Conservation (phyloP, 2,329 filamentous ascomycete species). For the Ascochyta pisi region DNA sequence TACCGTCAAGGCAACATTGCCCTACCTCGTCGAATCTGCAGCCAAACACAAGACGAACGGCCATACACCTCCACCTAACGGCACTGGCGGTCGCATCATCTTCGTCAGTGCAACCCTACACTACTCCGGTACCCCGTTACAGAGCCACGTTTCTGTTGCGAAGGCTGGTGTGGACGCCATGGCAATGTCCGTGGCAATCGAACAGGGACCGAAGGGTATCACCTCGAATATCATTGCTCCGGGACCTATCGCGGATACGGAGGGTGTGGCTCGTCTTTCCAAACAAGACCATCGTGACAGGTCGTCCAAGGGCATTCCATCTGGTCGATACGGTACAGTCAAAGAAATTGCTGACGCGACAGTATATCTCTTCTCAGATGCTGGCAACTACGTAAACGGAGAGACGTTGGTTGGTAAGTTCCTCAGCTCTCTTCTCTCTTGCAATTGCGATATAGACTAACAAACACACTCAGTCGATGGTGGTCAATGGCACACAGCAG, state of each 20-base stretch:
- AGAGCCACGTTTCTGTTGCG: slow-evolving; percentile 88
- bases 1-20: slow-evolving; percentile 89
- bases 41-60: slow-evolving; percentile 66
- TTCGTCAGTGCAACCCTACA: slow-evolving; percentile 92
- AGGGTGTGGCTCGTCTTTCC: slow-evolving; percentile 60
- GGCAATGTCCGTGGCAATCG: slow-evolving; percentile 78
- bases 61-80: slow-evolving; percentile 54
- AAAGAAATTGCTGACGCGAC: slow-evolving; percentile 94
- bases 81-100: slow-evolving; percentile 82
- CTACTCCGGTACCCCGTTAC: slow-evolving; percentile 83
- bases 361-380: slow-evolving; percentile 84
- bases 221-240: slow-evolving; percentile 90
- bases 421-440: background rate
- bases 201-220: slow-evolving; percentile 87
- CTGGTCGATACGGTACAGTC: slow-evolving; percentile 78
- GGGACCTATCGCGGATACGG: slow-evolving; percentile 84
- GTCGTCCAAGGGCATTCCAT: slow-evolving; percentile 62
- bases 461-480: slow-evolving; percentile 55
- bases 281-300: slow-evolving; percentile 41
- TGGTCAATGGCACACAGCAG: slow-evolving; percentile 57
- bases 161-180: slow-evolving; percentile 92
- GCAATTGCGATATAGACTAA: slow-evolving; percentile 18
- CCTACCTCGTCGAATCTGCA: slow-evolving; percentile 79
- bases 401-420: slow-evolving; percentile 76
- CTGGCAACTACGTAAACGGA: slow-evolving; percentile 86